Evolutionary conservation across 352 stramenopile genomes (phyloP), one percentile per base, ranked within the genome.

Genomic region (Phytophthora pistaciae): DNA sequence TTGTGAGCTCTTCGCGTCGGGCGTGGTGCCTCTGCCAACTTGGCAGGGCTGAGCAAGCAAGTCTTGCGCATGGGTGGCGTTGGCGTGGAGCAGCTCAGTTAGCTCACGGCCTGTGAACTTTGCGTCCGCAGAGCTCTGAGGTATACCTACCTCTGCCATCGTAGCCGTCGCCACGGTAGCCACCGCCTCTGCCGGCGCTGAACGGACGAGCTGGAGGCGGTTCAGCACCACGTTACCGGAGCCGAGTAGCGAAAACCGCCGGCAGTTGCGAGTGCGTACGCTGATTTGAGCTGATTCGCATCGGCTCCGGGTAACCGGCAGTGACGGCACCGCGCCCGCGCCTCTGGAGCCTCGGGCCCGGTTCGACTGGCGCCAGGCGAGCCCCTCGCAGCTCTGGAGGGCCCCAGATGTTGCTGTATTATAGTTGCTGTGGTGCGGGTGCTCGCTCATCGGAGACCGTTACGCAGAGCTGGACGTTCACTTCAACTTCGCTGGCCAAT

Each of bases 241-340:
- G 18, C 25, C 21, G 27, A 48, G 64, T 23, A 71, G 56, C 31
- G 29, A 44, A 61, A 66, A 72, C 64, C 48, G n/a, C 33, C 58
- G 48, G 44, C 46, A 10, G 31, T n/a, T 53, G 13, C 31, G 33
- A 38, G 56, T 65, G 57, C 64, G 65, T 48, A 49, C 11, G 65
- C 50, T 72, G 65, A 72, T 72, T 72, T 57, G 65, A 18, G 46
- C 23, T 70, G 64, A 59, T 55, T 65, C 40, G 25, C 40, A 49
- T 20, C 21, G 18, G 36, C 56, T 20, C 48, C 36, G 20, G 25
- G 42, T 60, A 66, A 65, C 63, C 18, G 63, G 44, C 46, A 20
- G 38, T n/a, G 27, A 13, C 52, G 14, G 23, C 52, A 57, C 13
- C 52, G 52, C 27, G 52, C n/a, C 21, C 9, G 40, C 40, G 5